Percentiles rank a stretch among this genome's conserved stretches.
Conservation (phyloP, 2,329 filamentous ascomycete genomes). For the Botrytis hyacinthi region DNA sequence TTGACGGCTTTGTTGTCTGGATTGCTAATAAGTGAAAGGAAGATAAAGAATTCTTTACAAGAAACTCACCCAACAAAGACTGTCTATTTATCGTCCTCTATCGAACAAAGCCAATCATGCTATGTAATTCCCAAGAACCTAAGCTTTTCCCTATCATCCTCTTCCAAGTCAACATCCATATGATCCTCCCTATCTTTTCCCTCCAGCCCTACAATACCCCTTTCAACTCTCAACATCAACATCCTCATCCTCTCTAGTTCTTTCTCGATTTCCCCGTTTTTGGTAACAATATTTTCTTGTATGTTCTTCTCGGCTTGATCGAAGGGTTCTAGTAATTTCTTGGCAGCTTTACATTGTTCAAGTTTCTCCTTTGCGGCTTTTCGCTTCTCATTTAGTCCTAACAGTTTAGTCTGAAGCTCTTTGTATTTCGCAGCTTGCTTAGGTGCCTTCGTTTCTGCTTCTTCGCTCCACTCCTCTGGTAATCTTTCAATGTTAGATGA, state of each 20-base stretch:
- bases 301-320: conserved; percentile 44
- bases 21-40: neutral
- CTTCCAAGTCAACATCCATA: conserved; percentile 33
- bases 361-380: conserved; percentile 43
- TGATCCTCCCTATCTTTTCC: conserved; percentile 23
- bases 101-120: no score
- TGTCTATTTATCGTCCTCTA: no score
- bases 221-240: conserved; percentile 58
- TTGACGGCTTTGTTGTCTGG: neutral
- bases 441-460: conserved; percentile 39
- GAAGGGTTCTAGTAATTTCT: conserved; percentile 52
- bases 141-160: conserved; percentile 27
- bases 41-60: neutral
- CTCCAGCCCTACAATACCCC: conserved; percentile 44
- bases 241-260: conserved; percentile 67
- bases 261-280: conserved; percentile 61
- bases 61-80: neutral
- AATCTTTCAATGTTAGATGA: conserved; percentile 35
- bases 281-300: conserved; percentile 66
- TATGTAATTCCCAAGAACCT: conserved; percentile 18
- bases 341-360: conserved; percentile 50
- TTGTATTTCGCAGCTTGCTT: conserved; percentile 51
- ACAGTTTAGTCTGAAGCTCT: conserved; percentile 50
- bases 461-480: conserved; percentile 36
- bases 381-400: conserved; percentile 49